Conservation (phyloP, 345 rosid genomes). For the Cochlearia excelsa region DNA sequence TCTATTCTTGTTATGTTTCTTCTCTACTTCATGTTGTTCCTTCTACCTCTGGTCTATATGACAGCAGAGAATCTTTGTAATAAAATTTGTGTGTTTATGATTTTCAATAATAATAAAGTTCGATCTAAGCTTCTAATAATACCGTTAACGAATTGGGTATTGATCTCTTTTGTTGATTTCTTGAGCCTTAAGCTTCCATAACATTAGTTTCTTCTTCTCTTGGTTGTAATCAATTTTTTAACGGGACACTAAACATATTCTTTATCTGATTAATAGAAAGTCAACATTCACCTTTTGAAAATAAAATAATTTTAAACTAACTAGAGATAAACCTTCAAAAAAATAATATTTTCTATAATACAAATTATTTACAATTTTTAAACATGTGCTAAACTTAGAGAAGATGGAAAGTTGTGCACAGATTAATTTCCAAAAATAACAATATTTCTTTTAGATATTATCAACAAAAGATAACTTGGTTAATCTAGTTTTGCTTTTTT, state of each 20-base stretch:
- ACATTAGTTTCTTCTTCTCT: not conserved
- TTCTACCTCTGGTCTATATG: slow-evolving; percentile 13
- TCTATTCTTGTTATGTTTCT: slow-evolving; percentile 14
- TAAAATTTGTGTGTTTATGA: slow-evolving; percentile 30
- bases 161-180: slow-evolving; percentile 7
- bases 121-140: slow-evolving; percentile 3
- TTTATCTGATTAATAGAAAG: slow-evolving; percentile 1
- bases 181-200: not conserved
- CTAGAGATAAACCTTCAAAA: too few relatives aligned
- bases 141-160: not conserved
- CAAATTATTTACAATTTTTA: too few relatives aligned
- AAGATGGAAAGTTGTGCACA: too few relatives aligned
- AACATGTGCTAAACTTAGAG: too few relatives aligned
- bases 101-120: not conserved
- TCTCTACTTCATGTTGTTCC: slow-evolving; percentile 5
- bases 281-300: not conserved
- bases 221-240: slow-evolving; percentile 2
- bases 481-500: slow-evolving; percentile 1
- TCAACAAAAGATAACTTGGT: not conserved
- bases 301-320: not conserved
- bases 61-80: slow-evolving; percentile 18
- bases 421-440: too few relatives aligned
- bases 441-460: not conserved
- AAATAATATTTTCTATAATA: too few relatives aligned
- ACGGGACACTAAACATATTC: not conserved